Percentiles rank a stretch among this genome's conserved stretches.
Evolutionary conservation across 257 asterid species (phyloP).

Genomic region (Ligustrum vulgare): DNA sequence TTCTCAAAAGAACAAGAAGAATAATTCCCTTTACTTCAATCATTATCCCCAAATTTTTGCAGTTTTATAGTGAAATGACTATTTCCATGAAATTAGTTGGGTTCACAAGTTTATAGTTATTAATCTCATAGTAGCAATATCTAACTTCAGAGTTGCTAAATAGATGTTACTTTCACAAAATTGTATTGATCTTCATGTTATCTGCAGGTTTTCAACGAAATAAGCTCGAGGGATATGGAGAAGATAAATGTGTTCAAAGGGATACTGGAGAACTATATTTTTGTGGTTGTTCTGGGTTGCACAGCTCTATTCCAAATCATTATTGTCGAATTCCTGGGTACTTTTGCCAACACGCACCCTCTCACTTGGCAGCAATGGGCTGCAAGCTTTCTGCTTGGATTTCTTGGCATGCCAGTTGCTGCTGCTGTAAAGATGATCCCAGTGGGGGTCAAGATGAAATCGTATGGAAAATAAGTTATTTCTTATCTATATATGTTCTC

Average conservation of each 20-base stretch:
- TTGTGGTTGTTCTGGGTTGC: constrained; percentile 67
- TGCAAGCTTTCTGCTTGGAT: constrained; percentile 64
- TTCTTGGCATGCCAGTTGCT: constrained; percentile 93
- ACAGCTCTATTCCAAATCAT: constrained; percentile 76
- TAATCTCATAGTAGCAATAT: not conserved
- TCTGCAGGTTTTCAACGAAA: constrained; percentile 85
- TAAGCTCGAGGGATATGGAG: constrained; percentile 95
- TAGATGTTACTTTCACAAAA: not conserved
- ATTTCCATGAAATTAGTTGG: not conserved
- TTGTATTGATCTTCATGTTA: not conserved
- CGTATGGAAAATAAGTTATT: not conserved
- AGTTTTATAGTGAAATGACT: not conserved
- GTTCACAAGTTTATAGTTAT: not conserved
- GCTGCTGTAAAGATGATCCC: constrained; percentile 89
- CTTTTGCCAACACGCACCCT: constrained; percentile 80
- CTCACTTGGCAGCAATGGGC: constrained; percentile 82
- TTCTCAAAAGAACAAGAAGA: not conserved
- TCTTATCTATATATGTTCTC: not conserved
- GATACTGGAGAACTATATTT: constrained; percentile 74
- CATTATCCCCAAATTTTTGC: not conserved
- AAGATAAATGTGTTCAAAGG: constrained; percentile 82
- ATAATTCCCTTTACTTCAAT: not conserved
- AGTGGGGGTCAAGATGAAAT: constrained; percentile 62
- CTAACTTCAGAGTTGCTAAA: not conserved
- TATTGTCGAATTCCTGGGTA: constrained; percentile 73